Conservation (phyloP, 345 rosid genomes). For the Clausena lansium region DNA sequence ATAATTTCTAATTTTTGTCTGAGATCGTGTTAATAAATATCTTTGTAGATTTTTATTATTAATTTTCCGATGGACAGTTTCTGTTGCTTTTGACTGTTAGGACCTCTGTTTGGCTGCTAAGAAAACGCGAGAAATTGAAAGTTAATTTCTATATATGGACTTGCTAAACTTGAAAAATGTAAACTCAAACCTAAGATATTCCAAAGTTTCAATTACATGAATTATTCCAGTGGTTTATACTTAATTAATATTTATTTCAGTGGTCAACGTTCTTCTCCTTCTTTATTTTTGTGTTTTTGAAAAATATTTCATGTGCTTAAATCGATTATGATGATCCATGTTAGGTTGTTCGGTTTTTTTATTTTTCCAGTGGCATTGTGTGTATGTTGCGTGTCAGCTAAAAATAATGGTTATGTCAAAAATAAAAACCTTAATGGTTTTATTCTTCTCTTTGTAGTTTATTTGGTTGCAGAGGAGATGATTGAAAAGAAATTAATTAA, state of each 20-base stretch:
- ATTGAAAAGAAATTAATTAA: background rate
- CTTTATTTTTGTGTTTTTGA: background rate
- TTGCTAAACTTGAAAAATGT: background rate
- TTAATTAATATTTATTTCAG: background rate
- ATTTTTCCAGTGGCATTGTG: background rate
- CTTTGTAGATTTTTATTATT: background rate
- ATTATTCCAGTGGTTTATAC: background rate
- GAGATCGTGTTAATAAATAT: background rate
- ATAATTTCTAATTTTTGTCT: background rate
- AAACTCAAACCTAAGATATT: background rate
- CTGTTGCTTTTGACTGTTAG: background rate
- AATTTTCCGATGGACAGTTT: background rate
- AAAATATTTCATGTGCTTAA: background rate
- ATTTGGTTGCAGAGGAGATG: background rate
- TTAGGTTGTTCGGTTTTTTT: background rate
- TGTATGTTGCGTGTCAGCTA: background rate
- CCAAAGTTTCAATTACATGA: background rate
- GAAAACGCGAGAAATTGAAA: background rate
- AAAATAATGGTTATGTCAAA: background rate
- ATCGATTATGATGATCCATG: background rate
- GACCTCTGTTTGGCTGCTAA: conserved; percentile 3
- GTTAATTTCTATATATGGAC: background rate
- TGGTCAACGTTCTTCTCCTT: background rate
- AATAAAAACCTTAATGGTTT: background rate
- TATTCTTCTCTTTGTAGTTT: background rate